phyloP scores from a whole-genome alignment of 2,329 filamentous ascomycete species.

The Cadophora sp. region DNA sequence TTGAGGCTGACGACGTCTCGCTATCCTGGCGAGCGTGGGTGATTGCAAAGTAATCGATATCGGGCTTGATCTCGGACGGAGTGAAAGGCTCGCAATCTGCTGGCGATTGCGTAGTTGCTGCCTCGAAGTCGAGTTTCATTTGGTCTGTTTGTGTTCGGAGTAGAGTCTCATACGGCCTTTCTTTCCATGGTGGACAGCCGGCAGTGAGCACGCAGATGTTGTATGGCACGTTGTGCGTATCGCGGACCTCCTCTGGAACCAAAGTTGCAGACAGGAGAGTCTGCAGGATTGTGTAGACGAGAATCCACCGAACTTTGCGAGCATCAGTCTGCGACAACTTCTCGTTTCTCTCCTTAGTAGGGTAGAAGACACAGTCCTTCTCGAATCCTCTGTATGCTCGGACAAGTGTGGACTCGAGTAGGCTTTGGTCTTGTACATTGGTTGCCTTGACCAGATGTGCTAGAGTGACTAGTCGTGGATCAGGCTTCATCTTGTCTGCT shows the following conservation, averaged over 20 bases:
- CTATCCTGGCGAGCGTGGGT: conserved; percentile 34
- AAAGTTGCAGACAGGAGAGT: conserved; percentile 70
- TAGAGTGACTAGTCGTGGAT: conserved; percentile 57
- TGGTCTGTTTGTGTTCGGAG: conserved; percentile 35
- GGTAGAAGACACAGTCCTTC: conserved; percentile 57
- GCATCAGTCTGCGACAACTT: conserved; percentile 69
- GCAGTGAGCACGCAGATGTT: conserved; percentile 44
- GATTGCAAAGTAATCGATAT: conserved; percentile 60
- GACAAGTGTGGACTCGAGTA: conserved; percentile 60
- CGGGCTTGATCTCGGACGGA: conserved; percentile 53
- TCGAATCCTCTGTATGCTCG: conserved; percentile 75
- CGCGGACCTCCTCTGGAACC: conserved; percentile 65
- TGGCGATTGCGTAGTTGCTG: conserved; percentile 4
- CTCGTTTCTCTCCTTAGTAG: conserved; percentile 61
- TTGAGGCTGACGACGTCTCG: conserved; percentile 25
- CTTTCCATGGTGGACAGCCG: conserved; percentile 40
- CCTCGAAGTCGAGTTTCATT: conserved; percentile 26
- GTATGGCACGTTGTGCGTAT: conserved; percentile 63
- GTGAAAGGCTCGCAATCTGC: not conserved
- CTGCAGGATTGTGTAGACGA: conserved; percentile 77
- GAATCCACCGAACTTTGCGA: conserved; percentile 79
- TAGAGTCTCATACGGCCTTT: conserved; percentile 29
- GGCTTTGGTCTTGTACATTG: conserved; percentile 47
- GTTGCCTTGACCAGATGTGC: conserved; percentile 58
- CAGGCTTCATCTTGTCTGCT: conserved; percentile 51